Base-by-base conservation (phyloP, 306 rosid species). In the Corylus americana region DNA sequence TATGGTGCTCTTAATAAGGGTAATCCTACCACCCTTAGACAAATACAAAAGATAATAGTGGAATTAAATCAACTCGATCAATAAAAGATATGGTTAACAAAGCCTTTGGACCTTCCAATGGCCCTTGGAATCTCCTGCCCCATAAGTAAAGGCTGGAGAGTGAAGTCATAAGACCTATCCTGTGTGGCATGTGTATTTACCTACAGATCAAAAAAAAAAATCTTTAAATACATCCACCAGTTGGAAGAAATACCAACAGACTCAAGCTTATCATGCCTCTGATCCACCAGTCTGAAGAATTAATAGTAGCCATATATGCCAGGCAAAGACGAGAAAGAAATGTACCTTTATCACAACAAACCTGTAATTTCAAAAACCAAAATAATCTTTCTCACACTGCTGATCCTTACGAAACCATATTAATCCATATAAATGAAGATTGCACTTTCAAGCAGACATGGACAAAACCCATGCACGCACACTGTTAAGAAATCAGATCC, bases 331-430 rank as follows among this genome's bases (percentile, higher is more conserved):
- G 25, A 13, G 71, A 73, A 74, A 18, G 58, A 66, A 69, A 25
- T 69, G 59, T 74, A 81, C 80, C 83, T 78, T 70, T 77, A 49
- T 74, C 83, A 69, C 78, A 49, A 63, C 14, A 64, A 31, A 78
- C 58, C 47, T 45, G 20, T 29, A 70, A 53, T 66, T 84, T 77
- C 48, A 76, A 74, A 77, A 54, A 74, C 71, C 70, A 71, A 70
- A 61, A 63, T 64, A 55, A 78, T 53, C 75, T 50, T 77, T 64
- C 83, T 62, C 66, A 74, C 77, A 74, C 75, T 31, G 61, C 74
- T 47, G 73, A 84, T 73, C 55, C 70, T 77, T 73, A 13, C 11
- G 8, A 75, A 39, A 42, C 49, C 70, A 77, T 73, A 67, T 35
- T 42, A 71, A 73, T 48, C 76, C 73, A 67, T 48, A 50, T 57